Base-by-base conservation (phyloP, 495 filamentous ascomycete genomes). In the Aspergillus mulundensis region DNA sequence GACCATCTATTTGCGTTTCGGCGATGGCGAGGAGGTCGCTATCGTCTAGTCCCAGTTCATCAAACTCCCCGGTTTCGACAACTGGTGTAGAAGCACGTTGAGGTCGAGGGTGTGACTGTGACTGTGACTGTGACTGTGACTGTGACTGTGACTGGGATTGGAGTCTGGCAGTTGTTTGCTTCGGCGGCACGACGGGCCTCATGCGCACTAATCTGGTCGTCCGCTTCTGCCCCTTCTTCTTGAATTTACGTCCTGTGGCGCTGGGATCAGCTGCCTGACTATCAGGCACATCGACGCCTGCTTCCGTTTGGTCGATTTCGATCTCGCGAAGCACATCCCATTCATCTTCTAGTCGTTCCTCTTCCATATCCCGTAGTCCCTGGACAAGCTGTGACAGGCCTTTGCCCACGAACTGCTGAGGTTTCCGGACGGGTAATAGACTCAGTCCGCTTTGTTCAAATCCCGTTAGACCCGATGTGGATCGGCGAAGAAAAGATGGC, bases 181-280 rank as follows among this genome's bases (percentile, higher is more conserved):
- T 44, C 2, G 44, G 19, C 50, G 64, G 59, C 12, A 66, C 48
- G 12, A 78, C 76, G 0, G 82, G 82, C 64, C 73, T 83, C 84
- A 95, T 93, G 38, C 82, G 87, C n/a, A 87, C 84, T 38, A 80
- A 70, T 48, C 88, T 77, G 2, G 93, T 96, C 32, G 88, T 90
- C 40, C 93, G 81, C 71, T 97, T 97, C 65, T 90, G 85, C 0
- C 93, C 93, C 70, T 87, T 90, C 80, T 97, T 97, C 75, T 96
- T 96, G 75, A 85, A 96, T 2, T 81, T 70, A 47, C 80, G 83
- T 18, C 81, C 62, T 0, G 81, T 82, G 18, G 81, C 61, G 0
- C 81, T 78, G 11, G 77, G 72, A 1, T 81, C 81, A 41, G 78
- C 68, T 0, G 43, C 53, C 56, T 90, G 86, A 59, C 81, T 88